Evolutionary conservation across 345 rosid species (phyloP), one percentile per base, ranked within the genome.

Genomic region (Bretschneidera sinensis): DNA sequence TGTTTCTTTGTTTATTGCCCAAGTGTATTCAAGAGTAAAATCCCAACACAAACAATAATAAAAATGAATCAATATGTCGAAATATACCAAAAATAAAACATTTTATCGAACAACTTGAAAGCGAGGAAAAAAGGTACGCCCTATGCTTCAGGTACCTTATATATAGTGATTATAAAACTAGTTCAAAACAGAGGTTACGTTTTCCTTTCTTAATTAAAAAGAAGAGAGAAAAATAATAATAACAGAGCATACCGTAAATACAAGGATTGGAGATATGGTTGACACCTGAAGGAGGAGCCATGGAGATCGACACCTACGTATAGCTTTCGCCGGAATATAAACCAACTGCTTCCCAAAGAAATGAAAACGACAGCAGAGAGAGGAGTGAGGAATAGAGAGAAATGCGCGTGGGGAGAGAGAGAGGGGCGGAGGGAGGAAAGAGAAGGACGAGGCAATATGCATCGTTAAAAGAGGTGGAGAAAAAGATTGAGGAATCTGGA

Each of bases 261-360:
- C 95, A 89, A 61, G 94, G 95, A 62, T 87, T 85, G 13, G 97
- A 84, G 69, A 83, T 74, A 52, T 81, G 85, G 79, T 61, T 83
- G 71, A 84, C 72, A 63, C 73, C 72, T 48, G 88, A 71, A 54
- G 85, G 79, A 69, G 80, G 78, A 64, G 85, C 86, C 95, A 89
- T 82, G 80, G 51, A 17, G 66, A 43, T 11, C 17, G 56, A n/a
- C 19, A 21, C 16, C 28, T 24, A 25, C 21, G 57, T 50, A 34
- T 18, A 24, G 43, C 6, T 13, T 17, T 45, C n/a, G 55, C 65
- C 49, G 18, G 62, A 51, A 39, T 24, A 23, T 47, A 10, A 10
- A 48, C 13, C 60, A 68, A 69, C 23, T 53, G 24, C 39, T 25
- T 59, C 60, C 62, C 31, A 71, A 63, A 52, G 59, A 61, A 60